These are phyloP conservation scores for Nicotiana paniculata DNA, from an alignment of 257 asterid species.

Conservation along the genomic window DNA sequence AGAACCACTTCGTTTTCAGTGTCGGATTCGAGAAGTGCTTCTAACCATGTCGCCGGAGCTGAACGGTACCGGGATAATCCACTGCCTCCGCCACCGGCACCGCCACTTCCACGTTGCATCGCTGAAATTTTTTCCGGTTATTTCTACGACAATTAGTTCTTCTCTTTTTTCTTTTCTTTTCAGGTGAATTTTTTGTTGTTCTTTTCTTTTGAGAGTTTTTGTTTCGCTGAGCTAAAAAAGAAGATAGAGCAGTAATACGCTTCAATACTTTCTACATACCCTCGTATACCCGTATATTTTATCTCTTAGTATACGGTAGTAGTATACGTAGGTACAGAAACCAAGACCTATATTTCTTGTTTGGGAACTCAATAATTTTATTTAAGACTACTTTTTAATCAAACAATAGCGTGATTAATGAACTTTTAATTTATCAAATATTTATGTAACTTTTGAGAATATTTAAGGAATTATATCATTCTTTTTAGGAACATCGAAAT, in stretches of 20 bases:
- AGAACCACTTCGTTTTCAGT: constrained; percentile 51
- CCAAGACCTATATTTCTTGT: no score
- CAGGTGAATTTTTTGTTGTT: constrained; percentile 6
- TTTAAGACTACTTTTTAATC: no score
- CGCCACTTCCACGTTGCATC: constrained; percentile 70
- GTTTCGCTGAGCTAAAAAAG: background rate
- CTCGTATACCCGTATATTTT: no score
- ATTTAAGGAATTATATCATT: no score
- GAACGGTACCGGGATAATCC: constrained; percentile 65
- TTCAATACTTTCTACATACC: no score
- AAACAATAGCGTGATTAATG: no score
- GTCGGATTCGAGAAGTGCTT: constrained; percentile 79
- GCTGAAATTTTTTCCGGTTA: constrained; percentile 3
- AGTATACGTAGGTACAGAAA: no score
- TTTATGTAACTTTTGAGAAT: no score
- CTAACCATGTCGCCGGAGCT: constrained; percentile 93
- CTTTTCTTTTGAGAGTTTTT: background rate
- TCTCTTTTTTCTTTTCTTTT: background rate
- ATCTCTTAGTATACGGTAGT: no score
- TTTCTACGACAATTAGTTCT: background rate
- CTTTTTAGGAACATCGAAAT: no score
- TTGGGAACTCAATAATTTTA: no score
- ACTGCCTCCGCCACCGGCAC: constrained; percentile 19
- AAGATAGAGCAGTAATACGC: background rate
- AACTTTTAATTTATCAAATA: no score